A percentile compares a stretch with the other conserved stretches of the same genome.
Conservation (phyloP, 768 basidiomycete genomes). For the Leucosporidium yakuticum region DNA sequence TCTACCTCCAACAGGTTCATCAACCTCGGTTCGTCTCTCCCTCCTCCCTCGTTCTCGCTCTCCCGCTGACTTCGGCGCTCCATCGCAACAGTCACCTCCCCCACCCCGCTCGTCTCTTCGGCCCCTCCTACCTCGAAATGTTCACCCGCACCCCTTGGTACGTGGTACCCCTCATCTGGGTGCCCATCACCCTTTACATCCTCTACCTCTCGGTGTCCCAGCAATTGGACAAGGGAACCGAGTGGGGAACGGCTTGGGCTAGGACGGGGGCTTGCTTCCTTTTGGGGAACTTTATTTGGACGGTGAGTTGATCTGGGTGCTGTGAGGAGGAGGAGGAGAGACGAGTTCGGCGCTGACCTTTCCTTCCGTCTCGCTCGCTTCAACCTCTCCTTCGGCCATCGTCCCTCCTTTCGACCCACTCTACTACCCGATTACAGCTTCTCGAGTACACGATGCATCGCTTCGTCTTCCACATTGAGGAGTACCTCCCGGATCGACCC, state of each 20-base stretch:
- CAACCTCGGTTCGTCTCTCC: conserved; percentile 82
- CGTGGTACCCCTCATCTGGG: conserved; percentile 85
- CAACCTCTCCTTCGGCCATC: no score
- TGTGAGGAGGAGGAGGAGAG: neutral
- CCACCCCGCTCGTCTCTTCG: conserved; percentile 68
- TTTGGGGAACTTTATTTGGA: conserved; percentile 85
- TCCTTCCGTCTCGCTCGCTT: neutral
- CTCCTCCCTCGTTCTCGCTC: conserved; percentile 42
- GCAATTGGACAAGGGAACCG: conserved; percentile 46
- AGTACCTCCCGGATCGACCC: conserved; percentile 73
- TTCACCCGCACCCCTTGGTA: conserved; percentile 87
- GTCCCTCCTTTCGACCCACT: neutral
- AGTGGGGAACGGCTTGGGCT: conserved; percentile 37
- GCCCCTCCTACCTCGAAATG: conserved; percentile 71
- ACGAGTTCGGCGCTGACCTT: neutral
- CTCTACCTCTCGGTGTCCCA: conserved; percentile 68
- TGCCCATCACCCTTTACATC: conserved; percentile 74
- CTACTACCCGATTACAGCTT: conserved; percentile 3
- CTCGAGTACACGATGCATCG: conserved; percentile 84
- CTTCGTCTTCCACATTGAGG: conserved; percentile 94
- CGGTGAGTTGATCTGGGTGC: conserved; percentile 53
- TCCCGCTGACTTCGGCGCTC: neutral
- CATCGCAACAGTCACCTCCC: conserved; percentile 31
- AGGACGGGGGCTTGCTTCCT: conserved; percentile 67
- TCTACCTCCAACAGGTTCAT: conserved; percentile 93